Base-by-base conservation (phyloP, 2,329 filamentous ascomycete species). In the Allantophomopsis lycopodina region DNA sequence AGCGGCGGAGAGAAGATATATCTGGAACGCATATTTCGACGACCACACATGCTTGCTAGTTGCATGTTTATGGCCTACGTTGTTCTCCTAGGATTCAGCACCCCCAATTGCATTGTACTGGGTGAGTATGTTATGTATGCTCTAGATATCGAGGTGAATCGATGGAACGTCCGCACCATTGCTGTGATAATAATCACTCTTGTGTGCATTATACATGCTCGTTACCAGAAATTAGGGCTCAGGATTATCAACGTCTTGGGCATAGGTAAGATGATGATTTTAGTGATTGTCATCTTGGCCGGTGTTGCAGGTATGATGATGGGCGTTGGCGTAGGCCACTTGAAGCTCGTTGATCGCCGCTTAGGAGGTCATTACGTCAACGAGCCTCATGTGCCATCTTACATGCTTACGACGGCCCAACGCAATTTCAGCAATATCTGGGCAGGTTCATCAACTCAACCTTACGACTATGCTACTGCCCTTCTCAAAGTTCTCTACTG, bases 401-500 rank as follows among this genome's bases (percentile, higher is more conserved):
- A 31, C 16, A 18, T 18, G 20, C 44, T 50, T 32, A 53, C 55
- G 30, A 59, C 57, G 1, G 58, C 61, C 5, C 56, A 60, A 39
- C 47, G 59, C 11, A 66, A 65, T 44, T 64, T 66, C 46, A 51
- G 52, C 36, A 49, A 56, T 31, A 45, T 63, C 17, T 62, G 63
- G 47, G 54, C 54, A 16, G 60, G 60, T n/a, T 59, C 55, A 2
- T 62, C 57, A 7, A 55, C 53, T 12, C 59, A 62, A 44, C 58
- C 60, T 1, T 63, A 65, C 46, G 55, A 61, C 42, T 63, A 64
- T 40, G 60, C 61, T 1, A 72, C 68, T 0, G 67, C 68, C 0
- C 55, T 74, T 4, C 67, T 71, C 50, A 73, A 73, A 47, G 66
- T 74, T 14, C 62, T 73, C 41, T 73, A 69, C 60, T 69, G 61